A percentile compares a stretch with the other conserved stretches of the same genome.
These are phyloP conservation scores for Colletotrichum tamarilloi DNA, from an alignment of 2,329 filamentous ascomycete genomes.

Conservation along the genomic window DNA sequence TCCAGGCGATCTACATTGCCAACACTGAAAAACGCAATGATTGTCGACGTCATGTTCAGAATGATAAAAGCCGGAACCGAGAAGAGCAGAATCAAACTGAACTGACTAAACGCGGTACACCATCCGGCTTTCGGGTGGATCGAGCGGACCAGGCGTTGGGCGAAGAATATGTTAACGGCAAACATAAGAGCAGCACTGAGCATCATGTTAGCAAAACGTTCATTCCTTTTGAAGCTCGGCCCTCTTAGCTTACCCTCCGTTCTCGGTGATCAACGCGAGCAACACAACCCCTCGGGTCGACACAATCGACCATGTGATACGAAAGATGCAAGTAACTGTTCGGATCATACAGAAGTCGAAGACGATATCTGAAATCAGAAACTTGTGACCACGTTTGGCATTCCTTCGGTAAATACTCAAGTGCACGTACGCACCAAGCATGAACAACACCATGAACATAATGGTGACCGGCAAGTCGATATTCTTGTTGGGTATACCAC, in stretches of 20 bases:
- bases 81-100: slow-evolving; percentile 39
- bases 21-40: slow-evolving; percentile 41
- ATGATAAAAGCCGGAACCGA: slow-evolving; percentile 44
- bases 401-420: slow-evolving; percentile 43
- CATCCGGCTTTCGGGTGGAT: slow-evolving; percentile 50
- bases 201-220: not conserved
- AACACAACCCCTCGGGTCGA: slow-evolving; percentile 44
- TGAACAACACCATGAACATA: slow-evolving; percentile 41
- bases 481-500: slow-evolving; percentile 32
- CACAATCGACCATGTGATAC: slow-evolving; percentile 48
- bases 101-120: slow-evolving; percentile 42
- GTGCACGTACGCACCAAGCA: slow-evolving; percentile 39
- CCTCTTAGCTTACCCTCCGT: slow-evolving; percentile 44
- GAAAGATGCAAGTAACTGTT: slow-evolving; percentile 46
- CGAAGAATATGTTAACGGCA: slow-evolving; percentile 51
- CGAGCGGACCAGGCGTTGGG: slow-evolving; percentile 51
- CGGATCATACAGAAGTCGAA: slow-evolving; percentile 52
- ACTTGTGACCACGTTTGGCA: slow-evolving; percentile 49
- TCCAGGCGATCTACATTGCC: slow-evolving; percentile 35
- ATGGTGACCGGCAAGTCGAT: slow-evolving; percentile 40
- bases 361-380: slow-evolving; percentile 48
- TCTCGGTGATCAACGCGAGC: slow-evolving; percentile 48
- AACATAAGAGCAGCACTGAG: slow-evolving; percentile 47
- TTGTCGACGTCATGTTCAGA: slow-evolving; percentile 43
- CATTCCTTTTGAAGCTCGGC: not conserved